These are phyloP conservation scores for Gracilaria gracilis DNA, from an alignment of 23 red algal genomes.

Conservation along the genomic window DNA sequence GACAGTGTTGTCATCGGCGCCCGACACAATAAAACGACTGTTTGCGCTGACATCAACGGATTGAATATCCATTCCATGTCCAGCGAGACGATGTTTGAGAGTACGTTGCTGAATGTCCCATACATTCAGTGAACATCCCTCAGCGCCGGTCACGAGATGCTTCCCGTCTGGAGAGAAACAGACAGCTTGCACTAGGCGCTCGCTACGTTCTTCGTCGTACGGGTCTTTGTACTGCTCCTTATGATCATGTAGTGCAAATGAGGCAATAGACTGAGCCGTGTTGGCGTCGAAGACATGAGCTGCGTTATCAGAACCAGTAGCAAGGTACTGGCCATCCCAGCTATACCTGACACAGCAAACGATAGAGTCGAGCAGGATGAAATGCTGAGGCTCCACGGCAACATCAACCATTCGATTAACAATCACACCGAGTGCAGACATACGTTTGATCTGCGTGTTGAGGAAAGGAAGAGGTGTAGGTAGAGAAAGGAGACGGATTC, in stretches of 20 bases:
- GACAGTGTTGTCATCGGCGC: slow-evolving; percentile 73
- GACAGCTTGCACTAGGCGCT: neutral
- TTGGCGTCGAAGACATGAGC: slow-evolving; percentile 7
- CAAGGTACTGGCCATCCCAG: slow-evolving; percentile 2
- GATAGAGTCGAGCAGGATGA: neutral
- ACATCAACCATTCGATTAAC: neutral
- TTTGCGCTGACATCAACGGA: slow-evolving; percentile 79
- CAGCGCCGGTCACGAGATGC: slow-evolving; percentile 80
- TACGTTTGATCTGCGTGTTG: too few species aligned
- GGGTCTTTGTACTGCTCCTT: neutral
- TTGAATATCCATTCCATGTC: slow-evolving; percentile 85
- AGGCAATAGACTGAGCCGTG: neutral
- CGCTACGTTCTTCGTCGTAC: neutral
- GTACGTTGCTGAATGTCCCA: slow-evolving; percentile 82
- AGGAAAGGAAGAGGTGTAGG: too few species aligned
- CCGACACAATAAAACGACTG: slow-evolving; percentile 75
- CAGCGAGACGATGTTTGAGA: slow-evolving; percentile 68
- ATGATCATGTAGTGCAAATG: neutral
- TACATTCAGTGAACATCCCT: slow-evolving; percentile 80
- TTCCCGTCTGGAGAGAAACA: slow-evolving; percentile 53
- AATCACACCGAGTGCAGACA: neutral
- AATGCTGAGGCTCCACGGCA: neutral
- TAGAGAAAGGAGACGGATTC: neutral
- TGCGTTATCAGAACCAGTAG: neutral
- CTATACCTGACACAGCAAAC: neutral